Conservation (phyloP, 331 rosid genomes). For the Telfairia occidentalis region DNA sequence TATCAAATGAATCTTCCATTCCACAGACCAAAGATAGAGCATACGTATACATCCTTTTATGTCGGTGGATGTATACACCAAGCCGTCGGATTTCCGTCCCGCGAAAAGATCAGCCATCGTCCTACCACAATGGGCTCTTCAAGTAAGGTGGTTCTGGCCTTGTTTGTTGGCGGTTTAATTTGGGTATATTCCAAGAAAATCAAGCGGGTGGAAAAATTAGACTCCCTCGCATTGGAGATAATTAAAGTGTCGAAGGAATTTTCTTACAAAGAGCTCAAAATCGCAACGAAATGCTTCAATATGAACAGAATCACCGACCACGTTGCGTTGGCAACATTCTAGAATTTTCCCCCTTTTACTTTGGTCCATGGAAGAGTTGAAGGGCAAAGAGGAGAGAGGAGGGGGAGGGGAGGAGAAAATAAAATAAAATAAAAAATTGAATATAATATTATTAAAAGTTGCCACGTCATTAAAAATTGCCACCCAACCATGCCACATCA, state of each 20-base stretch:
- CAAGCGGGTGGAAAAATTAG: conserved; percentile 34
- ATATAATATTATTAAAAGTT: too few relatives aligned
- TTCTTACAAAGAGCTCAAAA: conserved; percentile 47
- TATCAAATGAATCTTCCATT: too few relatives aligned
- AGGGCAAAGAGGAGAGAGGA: too few relatives aligned
- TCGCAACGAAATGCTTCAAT: conserved; percentile 60
- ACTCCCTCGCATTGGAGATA: conserved; percentile 41
- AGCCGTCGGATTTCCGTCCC: conserved; percentile 30
- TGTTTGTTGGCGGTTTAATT: conserved; percentile 53
- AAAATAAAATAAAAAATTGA: too few relatives aligned
- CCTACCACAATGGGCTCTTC: conserved; percentile 65
- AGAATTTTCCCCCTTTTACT: too few relatives aligned
- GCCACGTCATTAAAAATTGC: too few relatives aligned
- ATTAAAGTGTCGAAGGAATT: conserved; percentile 69
- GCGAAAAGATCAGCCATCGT: conserved; percentile 32
- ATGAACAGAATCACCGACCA: conserved; percentile 52
- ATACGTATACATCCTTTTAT: too few relatives aligned
- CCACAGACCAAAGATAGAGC: too few relatives aligned
- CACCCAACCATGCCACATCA: too few relatives aligned
- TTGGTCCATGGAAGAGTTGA: too few relatives aligned
- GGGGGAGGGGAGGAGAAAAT: too few relatives aligned
- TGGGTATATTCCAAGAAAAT: conserved; percentile 63
- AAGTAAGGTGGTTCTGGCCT: conserved; percentile 47
- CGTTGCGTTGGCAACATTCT: conserved; percentile 80
- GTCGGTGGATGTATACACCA: too few relatives aligned